Evolutionary conservation across 2,329 filamentous ascomycete genomes (phyloP).

Genomic region (Xylariaceae sp.): DNA sequence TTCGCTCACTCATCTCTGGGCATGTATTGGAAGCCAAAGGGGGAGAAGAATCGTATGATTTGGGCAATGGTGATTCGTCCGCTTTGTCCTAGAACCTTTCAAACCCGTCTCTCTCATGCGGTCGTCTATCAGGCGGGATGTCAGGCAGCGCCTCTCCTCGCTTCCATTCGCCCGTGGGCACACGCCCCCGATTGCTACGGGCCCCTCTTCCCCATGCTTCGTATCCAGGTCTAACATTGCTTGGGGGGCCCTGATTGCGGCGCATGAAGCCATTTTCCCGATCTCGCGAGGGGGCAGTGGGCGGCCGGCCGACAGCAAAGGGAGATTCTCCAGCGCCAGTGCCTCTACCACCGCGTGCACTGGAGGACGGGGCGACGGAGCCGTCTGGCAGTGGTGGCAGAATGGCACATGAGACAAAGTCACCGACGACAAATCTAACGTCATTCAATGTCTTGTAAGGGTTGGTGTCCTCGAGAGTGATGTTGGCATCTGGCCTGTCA

Average conservation of each 20-base stretch:
- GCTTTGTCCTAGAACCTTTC: slow-evolving; percentile 21
- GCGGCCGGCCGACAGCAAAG: slow-evolving; percentile 20
- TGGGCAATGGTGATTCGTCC: no score
- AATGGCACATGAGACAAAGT: slow-evolving; percentile 81
- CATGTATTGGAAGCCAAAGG: no score
- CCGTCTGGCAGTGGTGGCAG: slow-evolving; percentile 72
- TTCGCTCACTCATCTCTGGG: no score
- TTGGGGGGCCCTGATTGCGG: slow-evolving; percentile 4
- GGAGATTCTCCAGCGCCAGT: slow-evolving; percentile 36
- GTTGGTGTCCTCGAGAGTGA: slow-evolving; percentile 40
- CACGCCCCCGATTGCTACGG: slow-evolving; percentile 31
- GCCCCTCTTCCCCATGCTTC: slow-evolving; percentile 38
- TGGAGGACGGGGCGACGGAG: slow-evolving; percentile 61
- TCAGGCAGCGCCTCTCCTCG: slow-evolving; percentile 61
- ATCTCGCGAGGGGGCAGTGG: slow-evolving; percentile 17
- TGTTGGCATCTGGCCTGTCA: slow-evolving; percentile 32
- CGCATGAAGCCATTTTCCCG: slow-evolving; percentile 4
- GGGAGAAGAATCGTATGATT: no score
- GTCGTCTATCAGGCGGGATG: slow-evolving; percentile 32
- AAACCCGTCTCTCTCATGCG: slow-evolving; percentile 45
- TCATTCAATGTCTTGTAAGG: slow-evolving; percentile 72
- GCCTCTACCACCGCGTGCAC: slow-evolving; percentile 42
- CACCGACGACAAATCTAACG: slow-evolving; percentile 79
- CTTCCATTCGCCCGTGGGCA: slow-evolving; percentile 61
- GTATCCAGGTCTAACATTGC: slow-evolving; percentile 30